Conservation (phyloP, 345 rosid genomes). For the Nasturtium officinale region DNA sequence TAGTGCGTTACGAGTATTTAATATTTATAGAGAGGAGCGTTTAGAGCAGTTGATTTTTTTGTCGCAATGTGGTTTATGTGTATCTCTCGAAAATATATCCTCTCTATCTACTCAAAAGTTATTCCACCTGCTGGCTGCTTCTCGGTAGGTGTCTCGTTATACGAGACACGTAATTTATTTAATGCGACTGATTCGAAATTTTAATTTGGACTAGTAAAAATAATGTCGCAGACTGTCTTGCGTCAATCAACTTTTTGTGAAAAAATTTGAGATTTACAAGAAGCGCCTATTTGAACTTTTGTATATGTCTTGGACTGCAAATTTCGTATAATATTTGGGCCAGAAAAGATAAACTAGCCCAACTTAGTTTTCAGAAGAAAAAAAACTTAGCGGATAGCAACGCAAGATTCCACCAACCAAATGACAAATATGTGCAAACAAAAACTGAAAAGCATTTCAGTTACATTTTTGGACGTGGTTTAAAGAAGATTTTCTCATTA, state of each 20-base stretch:
- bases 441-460: not conserved
- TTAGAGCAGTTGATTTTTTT: constrained; percentile 34
- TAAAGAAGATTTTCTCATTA: not conserved
- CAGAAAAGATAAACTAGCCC: not conserved
- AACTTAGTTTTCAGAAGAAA: not conserved
- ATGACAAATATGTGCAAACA: constrained; percentile 10
- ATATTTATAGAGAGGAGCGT: constrained; percentile 11
- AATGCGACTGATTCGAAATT: constrained; percentile 19
- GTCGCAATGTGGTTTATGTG: constrained; percentile 38
- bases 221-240: not conserved
- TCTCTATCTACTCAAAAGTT: constrained; percentile 36
- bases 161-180: constrained; percentile 37
- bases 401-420: not conserved
- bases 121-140: constrained; percentile 40
- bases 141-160: constrained; percentile 44
- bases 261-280: not conserved
- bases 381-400: too few species aligned
- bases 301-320: not conserved
- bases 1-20: constrained; percentile 1
- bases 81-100: constrained; percentile 33
- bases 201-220: not conserved
- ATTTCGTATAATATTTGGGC: not conserved
- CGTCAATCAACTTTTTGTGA: constrained; percentile 32
- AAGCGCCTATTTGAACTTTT: too few species aligned
- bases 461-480: not conserved